A percentile compares a stretch with the other conserved stretches of the same genome.
phyloP scores from a whole-genome alignment of 2,329 filamentous ascomycete species.

The Xylaria sp. region DNA sequence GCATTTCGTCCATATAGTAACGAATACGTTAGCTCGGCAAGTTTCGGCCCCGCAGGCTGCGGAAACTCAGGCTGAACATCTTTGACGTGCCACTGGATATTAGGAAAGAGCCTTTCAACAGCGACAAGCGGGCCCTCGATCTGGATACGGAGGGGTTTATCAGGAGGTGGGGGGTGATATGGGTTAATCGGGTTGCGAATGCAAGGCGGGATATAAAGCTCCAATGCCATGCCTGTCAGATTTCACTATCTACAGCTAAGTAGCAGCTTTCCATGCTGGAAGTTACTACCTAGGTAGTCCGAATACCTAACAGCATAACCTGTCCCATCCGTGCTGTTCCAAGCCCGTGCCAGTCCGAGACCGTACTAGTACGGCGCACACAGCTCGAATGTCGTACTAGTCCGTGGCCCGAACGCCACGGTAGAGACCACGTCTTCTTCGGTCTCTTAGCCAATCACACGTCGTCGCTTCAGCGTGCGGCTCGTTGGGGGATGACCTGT shows the following conservation, averaged over 20 bases:
- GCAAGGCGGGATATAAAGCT: slow-evolving; percentile 30
- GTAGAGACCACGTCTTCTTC: no score
- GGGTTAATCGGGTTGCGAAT: slow-evolving; percentile 26
- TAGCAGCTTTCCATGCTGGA: no score
- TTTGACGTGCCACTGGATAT: slow-evolving; percentile 28
- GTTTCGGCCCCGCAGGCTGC: slow-evolving; percentile 18
- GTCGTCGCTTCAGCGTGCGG: no score
- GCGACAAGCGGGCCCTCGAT: slow-evolving; percentile 6
- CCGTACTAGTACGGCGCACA: no score
- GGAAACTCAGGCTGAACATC: slow-evolving; percentile 9
- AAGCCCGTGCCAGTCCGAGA: no score
- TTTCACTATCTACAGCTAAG: slow-evolving; percentile 26
- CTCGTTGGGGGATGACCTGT: no score
- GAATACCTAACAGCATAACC: no score
- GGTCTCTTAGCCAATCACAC: no score
- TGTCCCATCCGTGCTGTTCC: no score
- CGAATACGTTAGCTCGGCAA: slow-evolving; percentile 26
- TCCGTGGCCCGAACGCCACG: no score
- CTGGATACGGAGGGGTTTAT: slow-evolving; percentile 9
- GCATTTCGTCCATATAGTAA: slow-evolving; percentile 27
- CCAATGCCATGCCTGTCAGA: slow-evolving; percentile 24
- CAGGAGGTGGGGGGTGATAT: slow-evolving; percentile 6
- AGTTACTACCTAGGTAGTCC: no score
- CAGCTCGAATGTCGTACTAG: no score
- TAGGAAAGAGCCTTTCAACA: slow-evolving; percentile 37